Conservation (phyloP, 2,329 filamentous ascomycete genomes). For the Teratosphaeriaceae sp. region DNA sequence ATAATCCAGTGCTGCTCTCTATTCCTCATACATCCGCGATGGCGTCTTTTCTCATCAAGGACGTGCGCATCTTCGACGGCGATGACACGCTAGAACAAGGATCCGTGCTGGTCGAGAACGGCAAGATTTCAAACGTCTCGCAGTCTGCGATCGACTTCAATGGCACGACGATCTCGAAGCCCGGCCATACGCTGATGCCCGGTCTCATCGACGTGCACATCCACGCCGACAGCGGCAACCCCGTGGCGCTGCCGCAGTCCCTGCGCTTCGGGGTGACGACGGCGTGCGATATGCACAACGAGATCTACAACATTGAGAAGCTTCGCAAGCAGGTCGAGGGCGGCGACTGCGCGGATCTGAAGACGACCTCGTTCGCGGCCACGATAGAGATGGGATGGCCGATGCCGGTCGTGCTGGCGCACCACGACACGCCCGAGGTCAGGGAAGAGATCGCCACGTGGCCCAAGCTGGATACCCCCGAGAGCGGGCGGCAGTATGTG, state of each 20-base stretch:
- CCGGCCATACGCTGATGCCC: slow-evolving; percentile 42
- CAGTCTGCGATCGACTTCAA: slow-evolving; percentile 9
- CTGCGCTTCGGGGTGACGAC: slow-evolving; percentile 47
- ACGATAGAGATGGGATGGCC: slow-evolving; percentile 50
- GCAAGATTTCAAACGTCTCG: slow-evolving; percentile 32
- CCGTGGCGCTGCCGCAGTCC: slow-evolving; percentile 36
- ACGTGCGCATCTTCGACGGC: slow-evolving; percentile 44
- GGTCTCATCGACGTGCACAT: slow-evolving; percentile 47
- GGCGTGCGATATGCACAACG: slow-evolving; percentile 45
- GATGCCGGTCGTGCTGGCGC: slow-evolving; percentile 34
- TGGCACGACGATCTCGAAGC: slow-evolving; percentile 34
- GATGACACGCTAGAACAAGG: slow-evolving; percentile 35
- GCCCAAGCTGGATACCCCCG: slow-evolving; percentile 38
- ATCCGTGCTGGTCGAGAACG: slow-evolving; percentile 35
- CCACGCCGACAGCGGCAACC: slow-evolving; percentile 37
- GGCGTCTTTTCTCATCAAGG: slow-evolving; percentile 36
- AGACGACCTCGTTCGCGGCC: slow-evolving; percentile 42
- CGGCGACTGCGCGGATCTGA: slow-evolving; percentile 37
- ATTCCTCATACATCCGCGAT: no score
- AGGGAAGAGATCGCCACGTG: slow-evolving; percentile 21
- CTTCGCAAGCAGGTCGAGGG: slow-evolving; percentile 24
- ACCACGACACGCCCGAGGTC: slow-evolving; percentile 26
- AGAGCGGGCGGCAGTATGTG: slow-evolving; percentile 40
- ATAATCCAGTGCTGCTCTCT: no score
- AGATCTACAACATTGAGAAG: slow-evolving; percentile 27